Conservation (phyloP, 2,329 filamentous ascomycete species). For the Penicillium sp. region DNA sequence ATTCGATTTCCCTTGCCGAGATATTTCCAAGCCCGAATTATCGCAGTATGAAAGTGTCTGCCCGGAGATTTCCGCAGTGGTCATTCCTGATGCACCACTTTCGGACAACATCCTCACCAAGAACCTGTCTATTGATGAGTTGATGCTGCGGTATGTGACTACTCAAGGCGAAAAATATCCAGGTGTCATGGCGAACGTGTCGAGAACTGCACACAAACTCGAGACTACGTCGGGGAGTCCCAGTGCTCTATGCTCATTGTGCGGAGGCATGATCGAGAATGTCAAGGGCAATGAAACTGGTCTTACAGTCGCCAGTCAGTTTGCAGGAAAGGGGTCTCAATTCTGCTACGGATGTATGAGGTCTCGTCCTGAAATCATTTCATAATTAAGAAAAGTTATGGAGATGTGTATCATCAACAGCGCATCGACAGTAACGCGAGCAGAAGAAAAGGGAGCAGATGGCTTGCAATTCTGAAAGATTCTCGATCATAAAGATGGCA, state of each 20-base stretch:
- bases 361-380: slow-evolving; percentile 33
- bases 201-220: slow-evolving; percentile 85
- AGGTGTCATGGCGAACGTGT: slow-evolving; percentile 91
- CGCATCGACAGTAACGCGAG: neutral
- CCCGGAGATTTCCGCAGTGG: slow-evolving; percentile 53
- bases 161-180: slow-evolving; percentile 84
- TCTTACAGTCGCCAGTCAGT: slow-evolving; percentile 37
- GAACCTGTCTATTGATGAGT: slow-evolving; percentile 83
- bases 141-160: slow-evolving; percentile 86
- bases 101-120: slow-evolving; percentile 38
- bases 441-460: neutral
- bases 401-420: neutral
- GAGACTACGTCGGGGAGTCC: slow-evolving; percentile 43
- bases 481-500: neutral
- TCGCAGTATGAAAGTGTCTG: slow-evolving; percentile 60
- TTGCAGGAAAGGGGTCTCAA: slow-evolving; percentile 49
- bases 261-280: slow-evolving; percentile 66
- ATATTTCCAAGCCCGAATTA: slow-evolving; percentile 81
- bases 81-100: slow-evolving; percentile 43
- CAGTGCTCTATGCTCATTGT: slow-evolving; percentile 61
- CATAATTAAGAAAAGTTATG: slow-evolving; percentile 13
- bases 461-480: neutral
- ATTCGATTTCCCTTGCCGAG: slow-evolving; percentile 79
- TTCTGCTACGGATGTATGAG: slow-evolving; percentile 49
- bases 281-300: slow-evolving; percentile 61